These are phyloP conservation scores for Eimeria acervulina DNA, from an alignment of 169 alveolate species.

Conservation along the genomic window DNA sequence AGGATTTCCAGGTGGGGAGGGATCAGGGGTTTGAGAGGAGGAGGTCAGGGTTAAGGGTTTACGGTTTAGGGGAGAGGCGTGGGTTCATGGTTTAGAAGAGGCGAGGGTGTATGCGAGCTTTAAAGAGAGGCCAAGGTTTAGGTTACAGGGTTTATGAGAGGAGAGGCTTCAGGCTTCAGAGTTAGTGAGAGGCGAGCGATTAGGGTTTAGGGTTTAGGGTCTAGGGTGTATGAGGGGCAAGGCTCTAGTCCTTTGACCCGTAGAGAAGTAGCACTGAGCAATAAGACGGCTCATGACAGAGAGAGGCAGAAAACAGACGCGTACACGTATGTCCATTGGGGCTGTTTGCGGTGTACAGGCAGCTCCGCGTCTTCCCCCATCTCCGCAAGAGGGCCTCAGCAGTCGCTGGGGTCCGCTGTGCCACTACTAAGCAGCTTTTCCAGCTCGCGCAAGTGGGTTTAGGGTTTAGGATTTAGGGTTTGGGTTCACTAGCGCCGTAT, in stretches of 20 bases:
- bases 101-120: too few relatives aligned
- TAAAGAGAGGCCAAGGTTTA: too few relatives aligned
- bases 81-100: too few relatives aligned
- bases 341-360: slow-evolving; percentile 43
- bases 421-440: slow-evolving; percentile 71
- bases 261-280: neutral
- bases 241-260: too few relatives aligned
- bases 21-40: neutral
- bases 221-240: neutral
- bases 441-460: slow-evolving; percentile 65
- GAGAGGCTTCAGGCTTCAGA: neutral
- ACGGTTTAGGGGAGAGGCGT: neutral
- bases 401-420: slow-evolving; percentile 70
- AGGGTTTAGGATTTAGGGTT: slow-evolving; percentile 32
- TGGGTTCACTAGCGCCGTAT: neutral
- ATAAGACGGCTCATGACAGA: neutral
- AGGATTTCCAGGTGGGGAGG: slow-evolving; percentile 36
- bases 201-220: neutral
- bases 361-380: slow-evolving; percentile 72
- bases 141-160: neutral
- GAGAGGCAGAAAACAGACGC: too few relatives aligned
- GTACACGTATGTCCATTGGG: neutral
- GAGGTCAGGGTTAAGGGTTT: neutral
- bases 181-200: too few relatives aligned
- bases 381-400: slow-evolving; percentile 70